A percentile compares a stretch with the other conserved stretches of the same genome.
phyloP scores from a whole-genome alignment of 352 stramenopile genomes.

The Phytophthora litchii region DNA sequence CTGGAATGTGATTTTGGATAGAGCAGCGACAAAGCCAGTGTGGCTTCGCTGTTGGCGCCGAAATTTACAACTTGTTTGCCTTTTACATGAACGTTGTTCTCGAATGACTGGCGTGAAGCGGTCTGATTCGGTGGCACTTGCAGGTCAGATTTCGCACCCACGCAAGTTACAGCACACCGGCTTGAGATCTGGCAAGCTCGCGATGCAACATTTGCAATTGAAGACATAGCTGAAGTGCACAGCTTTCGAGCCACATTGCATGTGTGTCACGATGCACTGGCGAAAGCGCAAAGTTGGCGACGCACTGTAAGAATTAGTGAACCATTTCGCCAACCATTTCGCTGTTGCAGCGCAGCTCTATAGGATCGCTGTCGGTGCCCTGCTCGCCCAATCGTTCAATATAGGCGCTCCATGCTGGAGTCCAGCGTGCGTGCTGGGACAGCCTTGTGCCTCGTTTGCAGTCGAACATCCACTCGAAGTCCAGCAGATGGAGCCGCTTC shows the following conservation, averaged over 20 bases:
- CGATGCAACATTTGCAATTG: too few species aligned
- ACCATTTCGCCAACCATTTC: not conserved
- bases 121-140: conserved; percentile 4
- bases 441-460: conserved; percentile 27
- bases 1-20: conserved; percentile 11
- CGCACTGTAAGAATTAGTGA: too few species aligned
- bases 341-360: conserved; percentile 8
- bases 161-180: not conserved
- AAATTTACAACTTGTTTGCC: too few species aligned
- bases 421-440: conserved; percentile 32
- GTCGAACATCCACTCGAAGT: conserved; percentile 20
- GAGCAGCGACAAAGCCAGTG: conserved; percentile 1
- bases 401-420: conserved; percentile 23
- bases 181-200: not conserved
- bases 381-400: conserved; percentile 16
- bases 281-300: conserved; percentile 1
- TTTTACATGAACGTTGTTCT: not conserved
- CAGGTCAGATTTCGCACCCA: conserved; percentile 5
- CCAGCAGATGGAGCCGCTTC: conserved; percentile 30
- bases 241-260: too few species aligned
- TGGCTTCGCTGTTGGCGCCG: not conserved
- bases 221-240: too few species aligned
- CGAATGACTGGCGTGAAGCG: not conserved
- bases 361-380: conserved; percentile 5
- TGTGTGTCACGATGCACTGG: not conserved